phyloP scores from a whole-genome alignment of 352 stramenopile species.

The Halophytophthora polymorphica region DNA sequence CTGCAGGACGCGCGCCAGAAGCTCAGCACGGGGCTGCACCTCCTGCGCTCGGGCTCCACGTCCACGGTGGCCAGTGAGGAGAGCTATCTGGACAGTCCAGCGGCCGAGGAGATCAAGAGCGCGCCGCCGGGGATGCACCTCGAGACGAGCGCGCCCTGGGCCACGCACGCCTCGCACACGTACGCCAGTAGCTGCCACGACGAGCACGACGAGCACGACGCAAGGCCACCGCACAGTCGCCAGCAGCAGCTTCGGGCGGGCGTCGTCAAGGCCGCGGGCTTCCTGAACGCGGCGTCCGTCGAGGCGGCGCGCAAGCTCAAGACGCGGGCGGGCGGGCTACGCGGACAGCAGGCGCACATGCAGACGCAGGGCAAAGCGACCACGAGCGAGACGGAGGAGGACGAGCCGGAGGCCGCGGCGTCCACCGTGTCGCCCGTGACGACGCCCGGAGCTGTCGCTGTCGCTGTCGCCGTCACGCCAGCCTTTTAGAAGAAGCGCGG shows the following conservation, averaged over 20 bases:
- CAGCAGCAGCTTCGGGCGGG: slow-evolving; percentile 38
- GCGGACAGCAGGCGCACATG: slow-evolving; percentile 14
- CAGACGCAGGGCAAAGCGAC: slow-evolving; percentile 20
- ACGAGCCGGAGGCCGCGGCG: slow-evolving; percentile 22
- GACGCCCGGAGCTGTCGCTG: slow-evolving; percentile 3
- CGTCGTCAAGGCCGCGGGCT: slow-evolving; percentile 41
- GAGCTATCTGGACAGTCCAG: slow-evolving; percentile 32
- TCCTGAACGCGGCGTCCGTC: slow-evolving; percentile 46
- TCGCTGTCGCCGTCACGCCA: slow-evolving; percentile 3
- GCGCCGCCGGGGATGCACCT: slow-evolving; percentile 8
- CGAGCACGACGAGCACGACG: not conserved
- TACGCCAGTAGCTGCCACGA: slow-evolving; percentile 9
- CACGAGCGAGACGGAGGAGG: slow-evolving; percentile 40
- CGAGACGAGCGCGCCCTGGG: slow-evolving; percentile 20
- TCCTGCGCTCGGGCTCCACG: slow-evolving; percentile 49
- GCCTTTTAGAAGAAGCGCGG: slow-evolving; percentile 10
- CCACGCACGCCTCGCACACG: slow-evolving; percentile 11
- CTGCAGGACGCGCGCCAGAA: slow-evolving; percentile 27
- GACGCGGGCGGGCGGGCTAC: slow-evolving; percentile 19
- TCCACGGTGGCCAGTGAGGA: slow-evolving; percentile 54
- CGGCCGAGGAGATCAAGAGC: slow-evolving; percentile 21
- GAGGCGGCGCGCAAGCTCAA: slow-evolving; percentile 58
- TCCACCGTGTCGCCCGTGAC: slow-evolving; percentile 5
- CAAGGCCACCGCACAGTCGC: slow-evolving; percentile 12
- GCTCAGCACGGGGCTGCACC: slow-evolving; percentile 27